Evolutionary conservation across 2,329 filamentous ascomycete species (phyloP).

Genomic region (Thielaviopsis musarum): DNA sequence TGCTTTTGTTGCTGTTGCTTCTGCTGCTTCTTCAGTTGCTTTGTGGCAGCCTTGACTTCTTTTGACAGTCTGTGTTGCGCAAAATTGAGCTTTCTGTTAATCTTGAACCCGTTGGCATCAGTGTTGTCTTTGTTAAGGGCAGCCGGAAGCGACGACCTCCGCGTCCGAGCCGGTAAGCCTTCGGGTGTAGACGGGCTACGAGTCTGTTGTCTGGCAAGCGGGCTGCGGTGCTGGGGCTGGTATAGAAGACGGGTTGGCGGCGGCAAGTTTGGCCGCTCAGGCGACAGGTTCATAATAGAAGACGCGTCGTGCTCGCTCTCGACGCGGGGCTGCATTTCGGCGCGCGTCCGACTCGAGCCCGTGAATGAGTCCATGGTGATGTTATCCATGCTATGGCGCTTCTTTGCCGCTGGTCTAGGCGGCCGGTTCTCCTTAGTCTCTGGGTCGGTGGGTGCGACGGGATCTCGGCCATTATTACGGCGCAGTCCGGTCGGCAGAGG

Average conservation of each 20-base stretch:
- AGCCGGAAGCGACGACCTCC: conserved; percentile 12
- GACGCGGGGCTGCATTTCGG: conserved; percentile 37
- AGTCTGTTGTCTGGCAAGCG: conserved; percentile 22
- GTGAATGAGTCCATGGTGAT: conserved; percentile 26
- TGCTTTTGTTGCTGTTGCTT: not conserved
- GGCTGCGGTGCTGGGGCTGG: conserved; percentile 21
- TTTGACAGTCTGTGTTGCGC: conserved; percentile 11
- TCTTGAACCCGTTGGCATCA: conserved; percentile 5
- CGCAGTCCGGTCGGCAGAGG: conserved; percentile 12
- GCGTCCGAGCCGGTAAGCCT: conserved; percentile 4
- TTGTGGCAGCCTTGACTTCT: conserved; percentile 10
- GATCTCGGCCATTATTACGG: not conserved
- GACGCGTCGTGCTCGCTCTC: conserved; percentile 36
- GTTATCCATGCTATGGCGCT: conserved; percentile 21
- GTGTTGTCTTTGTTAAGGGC: conserved; percentile 8
- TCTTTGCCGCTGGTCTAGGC: conserved; percentile 16
- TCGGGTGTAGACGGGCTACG: conserved; percentile 17
- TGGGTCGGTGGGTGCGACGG: conserved; percentile 12
- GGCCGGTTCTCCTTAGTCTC: conserved; percentile 30
- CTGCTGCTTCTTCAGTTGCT: conserved; percentile 9
- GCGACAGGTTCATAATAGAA: conserved; percentile 20
- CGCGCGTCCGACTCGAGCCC: conserved; percentile 25
- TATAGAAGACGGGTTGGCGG: conserved; percentile 17
- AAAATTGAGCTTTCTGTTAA: conserved; percentile 11
- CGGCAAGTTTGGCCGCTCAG: conserved; percentile 21